Evolutionary conservation across 1,284 basidiomycete species (phyloP), one percentile per base, ranked within the genome.

Genomic region (Pisolithus thermaeus): DNA sequence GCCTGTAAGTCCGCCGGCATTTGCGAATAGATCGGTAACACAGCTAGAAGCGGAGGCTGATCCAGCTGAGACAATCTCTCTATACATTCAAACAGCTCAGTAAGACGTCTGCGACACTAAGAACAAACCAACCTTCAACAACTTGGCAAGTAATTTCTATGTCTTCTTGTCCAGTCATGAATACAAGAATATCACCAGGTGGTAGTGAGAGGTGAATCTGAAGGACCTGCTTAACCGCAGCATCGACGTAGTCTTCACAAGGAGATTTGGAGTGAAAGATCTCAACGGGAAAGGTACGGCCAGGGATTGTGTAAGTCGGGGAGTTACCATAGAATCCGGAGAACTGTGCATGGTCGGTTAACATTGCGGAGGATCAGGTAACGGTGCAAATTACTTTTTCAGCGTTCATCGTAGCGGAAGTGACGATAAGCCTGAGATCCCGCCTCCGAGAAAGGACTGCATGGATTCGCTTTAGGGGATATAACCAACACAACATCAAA

Each of bases 111-210:
- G 12, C 7, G 22, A 6, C 7, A 22, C 40, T 5, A 27, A 46
- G 35, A 41, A 23, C 46, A 25, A 36, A 61, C 77, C 48, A 53
- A 92, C 92, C 90, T 68, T 87, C 81, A 14, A 97, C 76, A 27
- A 97, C 93, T 60, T 91, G 86, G 65, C 93, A 97, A 1, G 93
- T 97, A 39, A 92, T 78, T 68, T 98, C 93, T 56, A 99, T 99
- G 67, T 99, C 97, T 70, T 99, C 97, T 71, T 99, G 97, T 51
- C 97, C 97, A 25, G 97, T 99, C 96, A 99, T 99, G 70, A 99
- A 99, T 14, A 99, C 92, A 36, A 99, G 77, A 52, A 99, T 92
- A 72, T 99, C 97, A 5, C 97, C 97, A 0, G 84, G 83, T n/a
- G 94, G 92, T 18, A 90, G 80, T 0, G 94, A 93, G 23, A 99